phyloP scores from a whole-genome alignment of 495 filamentous ascomycete genomes.

The Cercophora newfieldiana region DNA sequence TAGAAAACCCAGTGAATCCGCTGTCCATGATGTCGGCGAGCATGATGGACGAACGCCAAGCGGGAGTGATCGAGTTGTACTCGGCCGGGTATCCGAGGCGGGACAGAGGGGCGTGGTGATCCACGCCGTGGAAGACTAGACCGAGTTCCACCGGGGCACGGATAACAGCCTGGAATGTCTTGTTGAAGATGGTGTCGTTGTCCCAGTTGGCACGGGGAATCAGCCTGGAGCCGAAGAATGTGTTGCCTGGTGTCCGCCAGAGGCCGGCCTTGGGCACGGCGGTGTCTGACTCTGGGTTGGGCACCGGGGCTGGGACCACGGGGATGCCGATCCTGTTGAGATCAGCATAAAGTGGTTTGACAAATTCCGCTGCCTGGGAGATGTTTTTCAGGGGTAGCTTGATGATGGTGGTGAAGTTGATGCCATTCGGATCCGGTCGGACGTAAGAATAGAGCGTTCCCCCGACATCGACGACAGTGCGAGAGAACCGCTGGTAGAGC shows the following conservation, averaged over 20 bases:
- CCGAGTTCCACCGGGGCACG: conserved; percentile 38
- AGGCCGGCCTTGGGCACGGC: conserved; percentile 20
- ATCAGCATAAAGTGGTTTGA: conserved; percentile 35
- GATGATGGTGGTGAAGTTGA: conserved; percentile 34
- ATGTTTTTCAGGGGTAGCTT: conserved; percentile 26
- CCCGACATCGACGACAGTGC: conserved; percentile 38
- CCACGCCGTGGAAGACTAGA: conserved; percentile 47
- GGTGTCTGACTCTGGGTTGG: neutral
- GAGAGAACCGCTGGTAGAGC: conserved; percentile 41
- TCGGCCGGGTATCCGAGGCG: conserved; percentile 40
- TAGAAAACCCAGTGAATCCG: conserved; percentile 1
- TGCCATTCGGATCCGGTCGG: conserved; percentile 28
- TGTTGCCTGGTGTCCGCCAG: conserved; percentile 31
- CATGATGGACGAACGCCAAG: conserved; percentile 54
- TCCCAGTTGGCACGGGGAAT: conserved; percentile 52
- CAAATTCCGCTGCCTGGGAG: conserved; percentile 25
- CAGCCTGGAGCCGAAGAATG: conserved; percentile 47
- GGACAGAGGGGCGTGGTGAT: conserved; percentile 30
- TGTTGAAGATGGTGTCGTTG: conserved; percentile 33
- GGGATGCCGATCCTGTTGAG: conserved; percentile 35
- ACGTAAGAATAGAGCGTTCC: conserved; percentile 48
- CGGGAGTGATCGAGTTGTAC: conserved; percentile 51
- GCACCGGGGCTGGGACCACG: conserved; percentile 9
- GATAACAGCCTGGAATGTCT: conserved; percentile 43
- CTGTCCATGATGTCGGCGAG: conserved; percentile 50